phyloP scores from a whole-genome alignment of 2,329 filamentous ascomycete genomes.

The Bimuria novae-zelandiae region DNA sequence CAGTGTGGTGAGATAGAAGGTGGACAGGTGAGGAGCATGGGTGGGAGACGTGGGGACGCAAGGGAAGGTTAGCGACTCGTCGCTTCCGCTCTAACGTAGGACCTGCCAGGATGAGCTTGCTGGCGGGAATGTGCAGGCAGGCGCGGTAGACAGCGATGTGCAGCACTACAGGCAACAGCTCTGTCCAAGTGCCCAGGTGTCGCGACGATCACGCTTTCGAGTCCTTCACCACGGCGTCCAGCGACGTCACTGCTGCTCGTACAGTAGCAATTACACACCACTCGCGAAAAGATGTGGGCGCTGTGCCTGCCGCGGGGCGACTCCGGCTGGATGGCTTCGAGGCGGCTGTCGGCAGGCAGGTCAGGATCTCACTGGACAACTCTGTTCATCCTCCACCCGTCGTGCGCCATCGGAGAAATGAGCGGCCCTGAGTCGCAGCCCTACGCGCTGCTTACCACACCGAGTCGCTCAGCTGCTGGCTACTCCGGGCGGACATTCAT shows the following conservation, averaged over 20 bases:
- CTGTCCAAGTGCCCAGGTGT: too few species aligned
- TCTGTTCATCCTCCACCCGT: conserved; percentile 14
- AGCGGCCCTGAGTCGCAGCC: conserved; percentile 1
- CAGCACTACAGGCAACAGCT: too few species aligned
- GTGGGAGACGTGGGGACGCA: conserved; percentile 1
- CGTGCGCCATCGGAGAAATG: conserved; percentile 6
- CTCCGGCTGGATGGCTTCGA: not conserved
- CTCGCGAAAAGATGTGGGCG: too few species aligned
- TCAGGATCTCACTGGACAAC: conserved; percentile 8
- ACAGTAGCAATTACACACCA: too few species aligned
- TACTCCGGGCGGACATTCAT: too few species aligned
- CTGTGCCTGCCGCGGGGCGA: too few species aligned
- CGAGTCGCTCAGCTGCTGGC: too few species aligned
- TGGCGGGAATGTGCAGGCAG: conserved; percentile 1
- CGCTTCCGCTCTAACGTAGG: conserved; percentile 1
- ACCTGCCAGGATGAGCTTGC: not conserved
- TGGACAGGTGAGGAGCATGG: conserved; percentile 1
- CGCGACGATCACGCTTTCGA: too few species aligned
- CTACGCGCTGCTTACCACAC: not conserved
- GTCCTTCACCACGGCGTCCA: not conserved
- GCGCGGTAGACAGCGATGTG: not conserved
- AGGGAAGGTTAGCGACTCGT: not conserved
- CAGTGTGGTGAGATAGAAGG: not conserved
- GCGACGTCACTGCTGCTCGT: too few species aligned
- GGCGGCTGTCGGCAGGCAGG: conserved; percentile 10